These are phyloP conservation scores for Ligustrum vulgare DNA, from an alignment of 257 asterid genomes.

Conservation along the genomic window DNA sequence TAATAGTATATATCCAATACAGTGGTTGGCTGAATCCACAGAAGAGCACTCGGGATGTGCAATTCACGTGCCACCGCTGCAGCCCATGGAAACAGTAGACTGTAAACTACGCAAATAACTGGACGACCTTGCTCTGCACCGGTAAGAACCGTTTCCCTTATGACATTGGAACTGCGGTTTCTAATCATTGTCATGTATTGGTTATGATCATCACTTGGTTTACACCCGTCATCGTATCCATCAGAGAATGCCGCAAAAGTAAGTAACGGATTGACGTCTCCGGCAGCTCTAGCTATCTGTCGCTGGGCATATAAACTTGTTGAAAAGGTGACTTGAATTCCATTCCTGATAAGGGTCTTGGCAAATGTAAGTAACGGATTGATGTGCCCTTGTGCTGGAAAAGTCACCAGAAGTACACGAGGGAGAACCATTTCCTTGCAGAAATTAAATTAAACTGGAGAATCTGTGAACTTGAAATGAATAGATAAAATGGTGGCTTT, in stretches of 20 bases:
- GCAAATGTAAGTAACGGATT: too few relatives aligned
- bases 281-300: constrained; percentile 1
- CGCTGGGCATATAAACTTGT: too few relatives aligned
- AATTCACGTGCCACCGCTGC: constrained; percentile 36
- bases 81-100: constrained; percentile 36
- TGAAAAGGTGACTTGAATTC: too few relatives aligned
- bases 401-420: constrained; percentile 20
- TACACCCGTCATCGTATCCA: background rate
- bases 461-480: too few relatives aligned
- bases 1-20: constrained; percentile 31
- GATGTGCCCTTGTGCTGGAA: too few relatives aligned
- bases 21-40: constrained; percentile 43
- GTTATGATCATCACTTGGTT: background rate
- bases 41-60: constrained; percentile 35
- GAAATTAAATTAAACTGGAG: too few relatives aligned
- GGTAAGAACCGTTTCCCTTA: constrained; percentile 22
- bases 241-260: too few relatives aligned
- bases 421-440: too few relatives aligned
- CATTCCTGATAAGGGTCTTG: too few relatives aligned
- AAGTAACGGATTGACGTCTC: too few relatives aligned
- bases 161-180: constrained; percentile 16
- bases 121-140: constrained; percentile 21
- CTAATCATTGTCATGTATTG: constrained; percentile 24
- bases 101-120: constrained; percentile 28
- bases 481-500: too few relatives aligned